Evolutionary conservation across 2,329 filamentous ascomycete genomes (phyloP), one percentile per base, ranked within the genome.

Genomic region (Dothiorella sarmentorum): DNA sequence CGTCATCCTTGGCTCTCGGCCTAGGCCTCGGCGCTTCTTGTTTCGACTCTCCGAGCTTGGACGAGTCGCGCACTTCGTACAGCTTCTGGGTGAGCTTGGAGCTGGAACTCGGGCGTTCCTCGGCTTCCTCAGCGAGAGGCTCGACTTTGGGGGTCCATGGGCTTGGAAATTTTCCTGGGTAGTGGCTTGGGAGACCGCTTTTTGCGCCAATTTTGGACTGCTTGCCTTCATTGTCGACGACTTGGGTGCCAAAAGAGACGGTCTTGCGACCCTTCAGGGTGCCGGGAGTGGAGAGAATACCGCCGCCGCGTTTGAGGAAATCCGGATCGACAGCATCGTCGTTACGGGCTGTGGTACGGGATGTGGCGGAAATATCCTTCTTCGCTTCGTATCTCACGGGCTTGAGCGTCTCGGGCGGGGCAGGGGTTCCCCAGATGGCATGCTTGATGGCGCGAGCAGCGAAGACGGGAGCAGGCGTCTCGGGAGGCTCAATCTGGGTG

Each of bases 361-460:
- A 53, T 13, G 33, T 15, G 24, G 31, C 33, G 11, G 55, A 17
- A 3, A 17, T 22, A 7, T 49, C 58, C 9, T 26, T 20, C n/a
- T 38, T 40, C 22, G 37, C 4, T 4, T 56, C 18, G 2, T 59
- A 17, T 52, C 57, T 33, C 52, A 26, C 42, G 3, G 57, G 49
- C 22, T 45, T 59, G 38, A 47, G 29, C n/a, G 47, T 55, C 27
- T 81, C 76, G 38, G 78, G 75, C 10, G 79, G 78, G 20, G 80
- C 79, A 13, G 85, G 85, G 0, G 85, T 87, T 24, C 84, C 84
- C 71, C 85, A 87, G 58, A 88, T 72, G 42, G 83, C 82, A 61
- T 84, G 83, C 65, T 83, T 85, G 71, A 87, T 85, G 15, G 85
- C 85, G 66, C 85, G 85, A 58, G 86, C 81, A 17, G 85, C 85